Evolutionary conservation across 495 filamentous ascomycete species (phyloP), one percentile per base, ranked within the genome.

Genomic region (Daldinia loculata): DNA sequence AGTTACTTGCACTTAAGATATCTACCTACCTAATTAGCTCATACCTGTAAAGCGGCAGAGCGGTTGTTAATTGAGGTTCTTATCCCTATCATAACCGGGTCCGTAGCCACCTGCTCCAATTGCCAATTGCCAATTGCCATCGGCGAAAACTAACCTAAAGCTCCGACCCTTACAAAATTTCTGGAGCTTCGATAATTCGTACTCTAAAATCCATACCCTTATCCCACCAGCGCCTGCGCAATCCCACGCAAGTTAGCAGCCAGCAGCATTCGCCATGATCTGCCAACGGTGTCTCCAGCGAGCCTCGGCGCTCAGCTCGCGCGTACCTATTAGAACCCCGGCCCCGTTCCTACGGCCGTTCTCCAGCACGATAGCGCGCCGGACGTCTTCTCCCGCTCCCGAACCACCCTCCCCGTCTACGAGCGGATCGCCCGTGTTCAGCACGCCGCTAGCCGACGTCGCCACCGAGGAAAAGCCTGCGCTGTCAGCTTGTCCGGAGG

Each of bases 401-500:
- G 67, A 61, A 22, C 41, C 74, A 3, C 58, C 72, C 9, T 52
- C 78, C 22, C 56, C 74, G 14, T 38, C 66, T 43, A 63, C 71
- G 17, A 61, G 57, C 26, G 71, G 75, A 38, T 45, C 74, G n/a
- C 66, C 72, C 26, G 56, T 72, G 17, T 59, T 77, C 34, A 71
- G 56, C 45, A 72, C 72, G 36, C 69, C 67, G 19, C 60, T 59
- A 9, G 55, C 14, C 45, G 69, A 75, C 43, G 36, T 34, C 11
- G 61, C 59, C 27, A 17, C 67, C 39, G 67, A 70, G 19, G 56
- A 66, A n/a, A 73, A 72, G 41, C 39, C 64, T 7, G 11, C 58
- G 4, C 70, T 82, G 12, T 84, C 82, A 7, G 75, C 77, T 17
- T 90, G 89, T 55, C 79, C 84, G 0, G 88, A 89, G 3, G 95